These are phyloP conservation scores for Apiospora malaysiana DNA, from an alignment of 2,329 filamentous ascomycete genomes.

Conservation along the genomic window DNA sequence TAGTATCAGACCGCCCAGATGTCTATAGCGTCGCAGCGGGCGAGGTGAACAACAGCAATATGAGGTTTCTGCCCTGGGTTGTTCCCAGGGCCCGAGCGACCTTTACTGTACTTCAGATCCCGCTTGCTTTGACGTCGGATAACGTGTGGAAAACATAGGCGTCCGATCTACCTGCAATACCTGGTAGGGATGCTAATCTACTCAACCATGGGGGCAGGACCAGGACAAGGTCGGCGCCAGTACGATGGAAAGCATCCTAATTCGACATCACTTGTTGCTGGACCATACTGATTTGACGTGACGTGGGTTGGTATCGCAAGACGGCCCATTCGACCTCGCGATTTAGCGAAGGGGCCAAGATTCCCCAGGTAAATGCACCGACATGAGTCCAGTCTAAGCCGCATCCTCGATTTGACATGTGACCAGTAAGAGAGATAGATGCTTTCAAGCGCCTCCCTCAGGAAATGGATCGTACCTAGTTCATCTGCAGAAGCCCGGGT, in stretches of 20 bases:
- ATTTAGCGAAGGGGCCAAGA: conserved; percentile 1
- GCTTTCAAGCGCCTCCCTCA: not conserved
- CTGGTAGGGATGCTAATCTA: not conserved
- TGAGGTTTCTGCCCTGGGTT: not conserved
- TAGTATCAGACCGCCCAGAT: not conserved
- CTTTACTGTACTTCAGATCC: not conserved
- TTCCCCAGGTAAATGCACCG: not conserved
- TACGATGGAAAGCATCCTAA: not conserved
- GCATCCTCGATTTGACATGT: not conserved
- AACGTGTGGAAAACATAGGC: conserved; percentile 7
- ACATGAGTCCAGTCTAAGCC: not conserved
- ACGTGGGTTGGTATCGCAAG: conserved; percentile 16
- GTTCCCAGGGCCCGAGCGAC: conserved; percentile 3
- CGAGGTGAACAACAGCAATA: not conserved
- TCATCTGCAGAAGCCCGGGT: not conserved
- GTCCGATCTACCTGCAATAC: not conserved
- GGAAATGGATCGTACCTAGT: not conserved
- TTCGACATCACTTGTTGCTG: conserved; percentile 1
- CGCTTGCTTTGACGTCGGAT: not conserved
- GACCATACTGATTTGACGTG: conserved; percentile 10
- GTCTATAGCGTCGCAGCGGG: not conserved
- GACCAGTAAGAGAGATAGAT: not conserved
- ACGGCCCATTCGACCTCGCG: conserved; percentile 1
- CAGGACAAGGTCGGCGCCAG: conserved; percentile 4
- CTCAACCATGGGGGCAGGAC: not conserved